phyloP scores from a whole-genome alignment of 2,329 filamentous ascomycete genomes.

The Herpotrichia juniperi region DNA sequence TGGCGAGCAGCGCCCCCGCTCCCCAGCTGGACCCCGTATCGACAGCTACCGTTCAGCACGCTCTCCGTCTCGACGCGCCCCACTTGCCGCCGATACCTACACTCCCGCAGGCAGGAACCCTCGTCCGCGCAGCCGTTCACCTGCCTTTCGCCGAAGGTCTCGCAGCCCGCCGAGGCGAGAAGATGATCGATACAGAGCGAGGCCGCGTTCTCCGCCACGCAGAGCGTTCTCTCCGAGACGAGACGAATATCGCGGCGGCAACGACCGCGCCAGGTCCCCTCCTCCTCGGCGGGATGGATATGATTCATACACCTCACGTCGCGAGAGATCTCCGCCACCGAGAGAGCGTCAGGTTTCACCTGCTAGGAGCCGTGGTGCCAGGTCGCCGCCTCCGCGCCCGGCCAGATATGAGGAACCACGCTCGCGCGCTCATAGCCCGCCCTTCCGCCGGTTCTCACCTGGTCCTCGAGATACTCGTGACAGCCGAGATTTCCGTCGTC shows the following conservation, averaged over 20 bases:
- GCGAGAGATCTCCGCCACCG: slow-evolving; percentile 52
- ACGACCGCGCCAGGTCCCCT: slow-evolving; percentile 48
- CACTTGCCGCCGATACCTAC: slow-evolving; percentile 48
- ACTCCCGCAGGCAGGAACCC: slow-evolving; percentile 42
- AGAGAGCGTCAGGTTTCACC: slow-evolving; percentile 55
- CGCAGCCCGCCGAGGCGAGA: slow-evolving; percentile 47
- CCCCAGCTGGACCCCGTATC: slow-evolving; percentile 35
- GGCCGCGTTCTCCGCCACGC: slow-evolving; percentile 57
- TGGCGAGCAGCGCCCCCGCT: slow-evolving; percentile 42
- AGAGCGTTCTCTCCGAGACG: slow-evolving; percentile 48
- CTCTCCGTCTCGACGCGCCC: slow-evolving; percentile 43
- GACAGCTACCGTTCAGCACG: slow-evolving; percentile 45
- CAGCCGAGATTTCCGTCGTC: slow-evolving; percentile 56
- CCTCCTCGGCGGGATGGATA: slow-evolving; percentile 48
- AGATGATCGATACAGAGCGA: slow-evolving; percentile 51
- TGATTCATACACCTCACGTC: slow-evolving; percentile 45
- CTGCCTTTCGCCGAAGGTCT: slow-evolving; percentile 46
- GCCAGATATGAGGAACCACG: slow-evolving; percentile 55
- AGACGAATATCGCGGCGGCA: slow-evolving; percentile 44
- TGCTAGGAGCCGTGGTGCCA: slow-evolving; percentile 51
- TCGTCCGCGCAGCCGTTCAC: slow-evolving; percentile 47
- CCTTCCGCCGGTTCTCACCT: slow-evolving; percentile 51
- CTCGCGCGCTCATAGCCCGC: slow-evolving; percentile 47
- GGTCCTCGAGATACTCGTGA: slow-evolving; percentile 48
- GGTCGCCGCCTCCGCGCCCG: slow-evolving; percentile 47